phyloP scores from a whole-genome alignment of 805 yeast species.

The Babjeviella inositovora region DNA sequence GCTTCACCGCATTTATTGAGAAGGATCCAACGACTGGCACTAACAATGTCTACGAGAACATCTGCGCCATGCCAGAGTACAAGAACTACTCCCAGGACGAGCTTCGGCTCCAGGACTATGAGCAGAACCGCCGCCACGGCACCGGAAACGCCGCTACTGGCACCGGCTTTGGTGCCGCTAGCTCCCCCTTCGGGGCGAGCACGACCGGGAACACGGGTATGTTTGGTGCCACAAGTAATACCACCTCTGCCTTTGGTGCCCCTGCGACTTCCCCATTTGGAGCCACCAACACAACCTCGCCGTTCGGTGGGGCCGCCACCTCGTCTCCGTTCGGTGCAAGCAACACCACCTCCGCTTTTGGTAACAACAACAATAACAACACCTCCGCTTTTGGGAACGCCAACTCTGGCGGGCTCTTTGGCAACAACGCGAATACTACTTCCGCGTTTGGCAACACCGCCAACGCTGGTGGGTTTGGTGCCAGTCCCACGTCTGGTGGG shows the following conservation, averaged over 20 bases:
- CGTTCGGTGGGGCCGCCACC: slow-evolving; percentile 10
- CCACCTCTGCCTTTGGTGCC: slow-evolving; percentile 4
- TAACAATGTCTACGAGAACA: slow-evolving; percentile 47
- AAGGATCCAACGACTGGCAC: slow-evolving; percentile 48
- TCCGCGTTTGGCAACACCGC: slow-evolving; percentile 4
- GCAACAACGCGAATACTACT: slow-evolving; percentile 6
- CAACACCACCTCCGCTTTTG: slow-evolving; percentile 11
- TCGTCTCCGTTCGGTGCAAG: slow-evolving; percentile 24
- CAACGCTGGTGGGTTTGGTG: slow-evolving; percentile 5
- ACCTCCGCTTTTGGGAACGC: slow-evolving; percentile 4
- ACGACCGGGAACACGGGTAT: slow-evolving; percentile 7
- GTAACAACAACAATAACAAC: slow-evolving; percentile 12
- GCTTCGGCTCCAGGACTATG: slow-evolving; percentile 77
- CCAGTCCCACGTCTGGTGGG: slow-evolving; percentile 2
- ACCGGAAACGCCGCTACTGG: slow-evolving; percentile 18
- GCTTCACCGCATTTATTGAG: slow-evolving; percentile 56
- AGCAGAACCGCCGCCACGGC: slow-evolving; percentile 51
- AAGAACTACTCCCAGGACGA: slow-evolving; percentile 73
- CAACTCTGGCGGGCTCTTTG: slow-evolving; percentile 15
- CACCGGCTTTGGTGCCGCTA: slow-evolving; percentile 13
- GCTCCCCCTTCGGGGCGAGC: slow-evolving; percentile 13
- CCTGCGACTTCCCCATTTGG: slow-evolving; percentile 5
- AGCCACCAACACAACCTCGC: slow-evolving; percentile 4
- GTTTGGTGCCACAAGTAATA: slow-evolving; percentile 6
- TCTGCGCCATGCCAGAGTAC: slow-evolving; percentile 86